Evolutionary conservation across 768 basidiomycete species (phyloP).

Genomic region (Auricularia heimuer): DNA sequence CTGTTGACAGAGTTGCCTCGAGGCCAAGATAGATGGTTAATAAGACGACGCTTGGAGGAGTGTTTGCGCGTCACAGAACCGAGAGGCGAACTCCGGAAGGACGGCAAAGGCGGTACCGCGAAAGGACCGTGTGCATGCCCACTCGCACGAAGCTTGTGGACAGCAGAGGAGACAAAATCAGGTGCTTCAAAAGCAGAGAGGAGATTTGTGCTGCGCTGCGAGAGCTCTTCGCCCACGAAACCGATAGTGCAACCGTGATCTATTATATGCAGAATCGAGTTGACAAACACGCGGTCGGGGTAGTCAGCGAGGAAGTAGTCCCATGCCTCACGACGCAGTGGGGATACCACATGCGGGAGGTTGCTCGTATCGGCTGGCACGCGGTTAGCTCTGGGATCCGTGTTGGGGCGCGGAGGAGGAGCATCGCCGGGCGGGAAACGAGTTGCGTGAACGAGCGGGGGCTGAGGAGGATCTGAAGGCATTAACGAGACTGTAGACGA

Average conservation of each 20-base stretch:
- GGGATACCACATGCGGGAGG: neutral
- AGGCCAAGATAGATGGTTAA: neutral
- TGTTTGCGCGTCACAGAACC: no score
- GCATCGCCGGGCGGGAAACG: neutral
- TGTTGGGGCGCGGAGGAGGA: neutral
- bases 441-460: neutral
- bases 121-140: no score
- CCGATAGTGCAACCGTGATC: neutral
- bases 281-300: neutral
- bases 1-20: neutral
- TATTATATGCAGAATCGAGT: neutral
- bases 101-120: no score
- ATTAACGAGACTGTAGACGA: neutral
- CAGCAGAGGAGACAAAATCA: no score
- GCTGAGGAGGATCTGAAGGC: neutral
- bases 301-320: neutral
- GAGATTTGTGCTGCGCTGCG: neutral
- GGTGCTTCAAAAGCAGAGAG: neutral
- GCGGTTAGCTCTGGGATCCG: no score
- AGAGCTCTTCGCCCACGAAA: neutral
- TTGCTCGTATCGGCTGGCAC: neutral
- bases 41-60: neutral
- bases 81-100: no score
- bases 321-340: neutral
- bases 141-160: no score